These are phyloP conservation scores for Pleurotus salmoneostramineus DNA, from an alignment of 768 basidiomycete genomes.

Conservation along the genomic window DNA sequence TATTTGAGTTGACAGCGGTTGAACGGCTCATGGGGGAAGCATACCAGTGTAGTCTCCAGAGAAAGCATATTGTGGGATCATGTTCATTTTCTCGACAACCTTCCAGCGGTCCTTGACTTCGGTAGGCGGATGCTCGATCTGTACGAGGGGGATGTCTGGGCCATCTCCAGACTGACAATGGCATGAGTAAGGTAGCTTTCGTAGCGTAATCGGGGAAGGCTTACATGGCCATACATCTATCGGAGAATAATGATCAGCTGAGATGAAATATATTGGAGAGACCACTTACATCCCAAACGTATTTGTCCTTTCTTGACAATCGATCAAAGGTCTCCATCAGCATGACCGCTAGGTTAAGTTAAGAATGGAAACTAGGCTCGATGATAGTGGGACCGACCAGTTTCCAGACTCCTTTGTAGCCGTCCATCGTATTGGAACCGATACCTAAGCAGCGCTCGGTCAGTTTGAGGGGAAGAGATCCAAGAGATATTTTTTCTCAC, in stretches of 20 bases:
- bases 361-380: neutral
- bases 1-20: constrained; percentile 5
- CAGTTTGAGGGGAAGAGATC: neutral
- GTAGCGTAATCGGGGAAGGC: constrained; percentile 14
- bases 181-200: neutral
- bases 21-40: constrained; percentile 7
- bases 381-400: constrained; percentile 32
- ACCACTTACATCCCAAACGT: constrained; percentile 67
- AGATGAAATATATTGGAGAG: neutral
- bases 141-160: constrained; percentile 50
- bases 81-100: constrained; percentile 64
- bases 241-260: neutral
- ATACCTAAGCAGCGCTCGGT: constrained; percentile 36
- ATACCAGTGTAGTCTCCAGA: constrained; percentile 63
- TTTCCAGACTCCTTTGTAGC: constrained; percentile 58
- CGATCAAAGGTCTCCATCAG: constrained; percentile 69
- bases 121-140: constrained; percentile 41
- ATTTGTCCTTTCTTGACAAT: constrained; percentile 63
- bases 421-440: constrained; percentile 74
- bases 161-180: constrained; percentile 57
- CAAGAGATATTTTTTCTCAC: constrained; percentile 23
- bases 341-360: constrained; percentile 52
- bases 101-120: constrained; percentile 64
- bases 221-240: constrained; percentile 64
- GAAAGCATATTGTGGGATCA: constrained; percentile 66